Evolutionary conservation across 2,329 filamentous ascomycete genomes (phyloP).

Genomic region (Pseudogymnoascus sp.): DNA sequence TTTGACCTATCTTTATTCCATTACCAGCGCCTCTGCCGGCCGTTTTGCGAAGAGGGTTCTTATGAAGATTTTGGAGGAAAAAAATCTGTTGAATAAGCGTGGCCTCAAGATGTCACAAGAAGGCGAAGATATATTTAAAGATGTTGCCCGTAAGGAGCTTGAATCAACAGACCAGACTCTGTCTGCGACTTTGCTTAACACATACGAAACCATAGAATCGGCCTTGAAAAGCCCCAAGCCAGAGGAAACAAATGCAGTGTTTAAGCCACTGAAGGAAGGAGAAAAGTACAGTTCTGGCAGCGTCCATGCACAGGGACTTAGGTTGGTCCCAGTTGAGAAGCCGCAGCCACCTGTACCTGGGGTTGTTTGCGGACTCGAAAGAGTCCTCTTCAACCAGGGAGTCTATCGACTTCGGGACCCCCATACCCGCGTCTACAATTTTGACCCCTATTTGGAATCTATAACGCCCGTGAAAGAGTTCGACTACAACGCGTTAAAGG

Average conservation of each 20-base stretch:
- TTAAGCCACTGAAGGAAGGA: background rate
- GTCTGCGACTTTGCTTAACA: background rate
- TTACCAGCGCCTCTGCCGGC: background rate
- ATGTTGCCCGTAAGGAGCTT: background rate
- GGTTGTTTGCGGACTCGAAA: conserved; percentile 29
- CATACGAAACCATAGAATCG: background rate
- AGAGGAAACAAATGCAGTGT: background rate
- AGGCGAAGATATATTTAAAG: background rate
- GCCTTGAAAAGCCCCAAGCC: background rate
- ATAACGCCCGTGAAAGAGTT: conserved; percentile 95
- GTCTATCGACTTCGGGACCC: conserved; percentile 89
- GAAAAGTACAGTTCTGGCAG: conserved; percentile 9
- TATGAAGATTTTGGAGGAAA: conserved; percentile 73
- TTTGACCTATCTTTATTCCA: background rate
- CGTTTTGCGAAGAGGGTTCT: background rate
- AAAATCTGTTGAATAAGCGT: conserved; percentile 30
- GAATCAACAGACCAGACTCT: background rate
- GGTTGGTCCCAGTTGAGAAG: conserved; percentile 24
- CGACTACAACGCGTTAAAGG: conserved; percentile 77
- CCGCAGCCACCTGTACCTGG: conserved; percentile 25
- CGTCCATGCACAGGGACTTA: conserved; percentile 21
- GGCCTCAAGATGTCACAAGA: background rate
- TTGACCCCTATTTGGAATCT: conserved; percentile 84
- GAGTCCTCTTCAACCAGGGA: conserved; percentile 87
- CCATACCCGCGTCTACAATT: conserved; percentile 84